phyloP scores from a whole-genome alignment of 2,329 filamentous ascomycete genomes.

The Drechmeria coniospora region DNA sequence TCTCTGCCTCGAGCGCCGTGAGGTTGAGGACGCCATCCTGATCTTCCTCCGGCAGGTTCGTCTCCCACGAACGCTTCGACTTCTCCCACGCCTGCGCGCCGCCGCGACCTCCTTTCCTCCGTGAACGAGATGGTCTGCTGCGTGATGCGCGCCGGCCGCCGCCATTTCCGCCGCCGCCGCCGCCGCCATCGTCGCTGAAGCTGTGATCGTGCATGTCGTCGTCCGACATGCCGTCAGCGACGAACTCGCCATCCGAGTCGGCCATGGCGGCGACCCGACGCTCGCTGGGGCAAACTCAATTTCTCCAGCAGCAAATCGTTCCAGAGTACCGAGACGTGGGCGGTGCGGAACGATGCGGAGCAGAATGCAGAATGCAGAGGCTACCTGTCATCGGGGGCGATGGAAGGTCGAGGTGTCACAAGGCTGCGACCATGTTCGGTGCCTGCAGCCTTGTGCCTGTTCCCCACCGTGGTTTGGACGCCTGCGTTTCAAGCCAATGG shows the following conservation, averaged over 20 bases:
- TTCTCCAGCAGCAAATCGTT: not conserved
- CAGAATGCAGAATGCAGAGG: conserved; percentile 1
- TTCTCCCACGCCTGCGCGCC: conserved; percentile 48
- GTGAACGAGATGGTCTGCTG: conserved; percentile 12
- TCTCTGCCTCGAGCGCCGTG: conserved; percentile 66
- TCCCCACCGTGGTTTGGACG: too few relatives aligned
- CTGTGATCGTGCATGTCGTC: conserved; percentile 43
- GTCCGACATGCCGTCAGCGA: conserved; percentile 46
- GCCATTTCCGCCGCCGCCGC: conserved; percentile 16
- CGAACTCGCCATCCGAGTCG: conserved; percentile 58
- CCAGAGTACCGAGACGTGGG: not conserved
- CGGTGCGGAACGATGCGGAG: too few relatives aligned
- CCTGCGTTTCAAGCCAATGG: too few relatives aligned
- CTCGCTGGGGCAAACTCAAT: too few relatives aligned
- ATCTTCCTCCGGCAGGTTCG: conserved; percentile 51
- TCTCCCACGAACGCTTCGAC: conserved; percentile 55
- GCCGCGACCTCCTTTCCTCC: conserved; percentile 18
- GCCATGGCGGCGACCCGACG: conserved; percentile 34
- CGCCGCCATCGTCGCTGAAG: conserved; percentile 22
- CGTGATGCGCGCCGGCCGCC: conserved; percentile 15
- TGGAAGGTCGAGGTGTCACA: too few relatives aligned
- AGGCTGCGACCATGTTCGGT: conserved; percentile 4
- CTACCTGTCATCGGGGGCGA: too few relatives aligned
- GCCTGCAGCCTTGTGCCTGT: conserved; percentile 6
- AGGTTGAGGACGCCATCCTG: conserved; percentile 67